phyloP scores from a whole-genome alignment of 1,284 basidiomycete genomes.

The Sporisorium graminicola region DNA sequence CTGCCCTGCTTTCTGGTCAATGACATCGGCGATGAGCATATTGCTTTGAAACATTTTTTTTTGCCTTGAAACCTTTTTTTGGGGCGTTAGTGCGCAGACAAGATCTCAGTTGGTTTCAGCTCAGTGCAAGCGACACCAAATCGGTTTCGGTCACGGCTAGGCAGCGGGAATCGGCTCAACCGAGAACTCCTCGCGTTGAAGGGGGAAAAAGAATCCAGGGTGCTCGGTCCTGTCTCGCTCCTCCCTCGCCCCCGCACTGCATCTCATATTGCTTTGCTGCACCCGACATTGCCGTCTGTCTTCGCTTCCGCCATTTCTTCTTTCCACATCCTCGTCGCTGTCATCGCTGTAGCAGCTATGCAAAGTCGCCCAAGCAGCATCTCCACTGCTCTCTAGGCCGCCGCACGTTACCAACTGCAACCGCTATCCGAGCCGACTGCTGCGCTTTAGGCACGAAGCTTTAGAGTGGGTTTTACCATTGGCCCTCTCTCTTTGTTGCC shows the following conservation, averaged over 20 bases:
- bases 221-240: slow-evolving; percentile 42
- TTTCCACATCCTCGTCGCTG: background rate
- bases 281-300: background rate
- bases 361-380: background rate
- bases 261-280: slow-evolving; percentile 6
- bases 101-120: too few relatives aligned
- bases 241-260: slow-evolving; percentile 41
- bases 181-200: background rate
- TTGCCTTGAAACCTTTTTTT: too few relatives aligned
- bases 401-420: background rate
- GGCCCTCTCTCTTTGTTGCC: background rate
- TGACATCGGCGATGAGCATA: background rate
- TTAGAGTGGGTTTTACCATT: background rate
- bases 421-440: background rate
- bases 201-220: background rate
- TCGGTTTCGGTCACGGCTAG: too few relatives aligned
- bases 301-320: background rate
- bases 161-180: too few relatives aligned
- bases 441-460: background rate
- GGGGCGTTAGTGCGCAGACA: too few relatives aligned
- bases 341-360: background rate
- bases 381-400: background rate
- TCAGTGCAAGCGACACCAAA: too few relatives aligned
- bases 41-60: too few relatives aligned
- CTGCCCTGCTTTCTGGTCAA: background rate